Percentiles rank a stretch among this genome's conserved stretches.
Evolutionary conservation across 805 yeast genomes (phyloP).

Genomic region (Metschnikowia gelsemii): DNA sequence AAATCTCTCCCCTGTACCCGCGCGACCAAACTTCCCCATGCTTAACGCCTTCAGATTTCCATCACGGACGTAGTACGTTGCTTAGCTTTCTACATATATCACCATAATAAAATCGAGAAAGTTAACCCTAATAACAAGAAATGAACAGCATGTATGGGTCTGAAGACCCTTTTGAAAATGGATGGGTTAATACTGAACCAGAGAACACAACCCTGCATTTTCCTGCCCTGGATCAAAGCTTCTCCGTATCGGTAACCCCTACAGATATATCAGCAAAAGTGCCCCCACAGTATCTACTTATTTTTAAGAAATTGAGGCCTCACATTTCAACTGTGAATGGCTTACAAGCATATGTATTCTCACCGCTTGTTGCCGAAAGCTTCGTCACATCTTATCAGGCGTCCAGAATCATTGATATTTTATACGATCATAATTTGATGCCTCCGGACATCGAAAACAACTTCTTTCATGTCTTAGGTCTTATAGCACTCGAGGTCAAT

Average conservation of each 20-base stretch:
- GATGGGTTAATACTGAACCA: conserved; percentile 30
- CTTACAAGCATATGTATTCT: conserved; percentile 30
- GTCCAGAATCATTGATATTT: conserved; percentile 31
- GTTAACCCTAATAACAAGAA: background rate
- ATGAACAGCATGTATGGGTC: conserved; percentile 20
- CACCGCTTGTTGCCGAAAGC: conserved; percentile 28
- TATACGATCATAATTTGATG: conserved; percentile 37
- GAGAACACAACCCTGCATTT: conserved; percentile 4
- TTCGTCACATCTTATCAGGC: conserved; percentile 32
- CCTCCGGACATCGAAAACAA: conserved; percentile 31
- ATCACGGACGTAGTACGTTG: background rate
- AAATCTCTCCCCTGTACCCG: conserved; percentile 3
- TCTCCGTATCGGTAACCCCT: conserved; percentile 15
- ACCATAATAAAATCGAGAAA: background rate
- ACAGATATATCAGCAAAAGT: conserved; percentile 17
- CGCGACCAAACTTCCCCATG: conserved; percentile 6
- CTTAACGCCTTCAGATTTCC: background rate
- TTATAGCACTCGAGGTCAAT: conserved; percentile 43
- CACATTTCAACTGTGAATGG: conserved; percentile 27
- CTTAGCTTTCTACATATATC: background rate
- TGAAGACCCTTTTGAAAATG: conserved; percentile 42
- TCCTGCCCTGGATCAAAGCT: conserved; percentile 8
- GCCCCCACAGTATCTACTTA: conserved; percentile 31
- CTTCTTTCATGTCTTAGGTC: conserved; percentile 38
- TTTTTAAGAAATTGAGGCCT: conserved; percentile 20